A percentile compares a stretch with the other conserved stretches of the same genome.
These are phyloP conservation scores for Juglanconis sp. DNA, from an alignment of 2,329 filamentous ascomycete genomes.

Conservation along the genomic window DNA sequence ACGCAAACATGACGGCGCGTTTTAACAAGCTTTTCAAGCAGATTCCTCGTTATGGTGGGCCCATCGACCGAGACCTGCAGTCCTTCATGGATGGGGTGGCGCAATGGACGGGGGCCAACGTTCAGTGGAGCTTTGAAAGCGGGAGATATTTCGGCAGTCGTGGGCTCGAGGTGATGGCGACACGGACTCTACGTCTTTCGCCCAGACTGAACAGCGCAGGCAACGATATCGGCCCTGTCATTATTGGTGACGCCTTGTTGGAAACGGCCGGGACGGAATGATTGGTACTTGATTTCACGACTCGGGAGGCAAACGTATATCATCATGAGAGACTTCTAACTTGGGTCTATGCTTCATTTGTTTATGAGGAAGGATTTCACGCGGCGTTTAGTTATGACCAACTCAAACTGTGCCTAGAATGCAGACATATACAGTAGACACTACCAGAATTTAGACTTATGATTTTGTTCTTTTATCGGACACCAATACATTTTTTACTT, in stretches of 20 bases:
- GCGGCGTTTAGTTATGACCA: no score
- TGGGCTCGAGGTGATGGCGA: background rate
- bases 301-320: no score
- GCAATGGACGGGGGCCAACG: conserved; percentile 22
- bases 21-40: conserved; percentile 17
- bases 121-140: conserved; percentile 32
- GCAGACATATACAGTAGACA: no score
- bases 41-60: conserved; percentile 17
- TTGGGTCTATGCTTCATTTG: no score
- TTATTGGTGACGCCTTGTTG: background rate
- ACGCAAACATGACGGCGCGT: conserved; percentile 4
- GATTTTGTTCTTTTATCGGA: no score
- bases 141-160: background rate
- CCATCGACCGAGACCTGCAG: conserved; percentile 19
- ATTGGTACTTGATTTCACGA: no score
- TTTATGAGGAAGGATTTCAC: no score
- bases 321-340: no score
- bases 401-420: no score
- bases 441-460: no score
- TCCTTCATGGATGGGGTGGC: conserved; percentile 21
- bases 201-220: background rate
- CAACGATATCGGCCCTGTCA: background rate
- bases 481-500: no score
- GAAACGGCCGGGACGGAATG: background rate
- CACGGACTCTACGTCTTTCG: background rate